Evolutionary conservation across 306 rosid genomes (phyloP).

Genomic region (Prunus mongolica): DNA sequence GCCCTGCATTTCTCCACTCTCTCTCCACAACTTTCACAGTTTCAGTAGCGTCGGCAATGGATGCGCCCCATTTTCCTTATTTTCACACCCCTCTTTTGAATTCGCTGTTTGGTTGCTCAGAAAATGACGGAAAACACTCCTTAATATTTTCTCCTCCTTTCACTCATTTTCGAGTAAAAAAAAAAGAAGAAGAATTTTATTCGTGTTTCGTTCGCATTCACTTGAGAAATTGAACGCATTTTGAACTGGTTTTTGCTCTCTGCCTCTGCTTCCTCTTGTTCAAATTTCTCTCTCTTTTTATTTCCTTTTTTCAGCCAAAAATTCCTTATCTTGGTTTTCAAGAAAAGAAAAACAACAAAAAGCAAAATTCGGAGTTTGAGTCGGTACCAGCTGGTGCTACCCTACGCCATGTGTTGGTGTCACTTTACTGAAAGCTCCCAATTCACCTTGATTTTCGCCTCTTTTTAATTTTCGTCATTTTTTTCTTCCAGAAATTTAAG

Average conservation of each 20-base stretch:
- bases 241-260: background rate
- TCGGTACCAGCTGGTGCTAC: slow-evolving; percentile 39
- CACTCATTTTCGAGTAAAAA: background rate
- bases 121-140: background rate
- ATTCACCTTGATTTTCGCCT: slow-evolving; percentile 7
- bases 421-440: slow-evolving; percentile 13
- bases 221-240: background rate
- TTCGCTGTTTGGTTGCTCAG: slow-evolving; percentile 10
- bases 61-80: too few species aligned
- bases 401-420: slow-evolving; percentile 13
- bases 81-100: too few species aligned
- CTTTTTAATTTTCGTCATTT: background rate
- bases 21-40: background rate
- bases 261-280: background rate
- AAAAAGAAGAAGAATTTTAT: background rate
- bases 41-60: slow-evolving; percentile 1
- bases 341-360: background rate
- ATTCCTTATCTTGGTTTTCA: background rate
- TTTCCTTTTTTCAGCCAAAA: background rate
- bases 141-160: background rate
- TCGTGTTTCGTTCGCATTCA: background rate
- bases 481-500: background rate
- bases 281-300: background rate
- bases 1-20: background rate
- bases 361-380: slow-evolving; percentile 2